These are phyloP conservation scores for Scutellaria minor DNA, from an alignment of 257 asterid species.

Conservation along the genomic window DNA sequence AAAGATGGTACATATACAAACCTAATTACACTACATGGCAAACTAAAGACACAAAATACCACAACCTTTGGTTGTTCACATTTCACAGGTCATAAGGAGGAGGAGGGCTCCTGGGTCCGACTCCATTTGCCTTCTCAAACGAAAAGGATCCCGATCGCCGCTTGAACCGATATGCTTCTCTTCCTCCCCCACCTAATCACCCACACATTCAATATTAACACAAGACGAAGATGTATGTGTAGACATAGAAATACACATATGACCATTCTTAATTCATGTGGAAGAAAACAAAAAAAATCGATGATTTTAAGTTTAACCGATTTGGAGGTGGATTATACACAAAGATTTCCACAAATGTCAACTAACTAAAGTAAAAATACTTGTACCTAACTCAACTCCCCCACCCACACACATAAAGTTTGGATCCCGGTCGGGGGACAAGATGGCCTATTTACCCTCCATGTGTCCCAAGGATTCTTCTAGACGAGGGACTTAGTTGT, in stretches of 20 bases:
- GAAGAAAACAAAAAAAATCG: background rate
- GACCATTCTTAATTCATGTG: too few relatives aligned
- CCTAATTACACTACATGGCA: slow-evolving; percentile 19
- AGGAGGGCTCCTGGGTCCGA: slow-evolving; percentile 92
- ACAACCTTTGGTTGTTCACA: slow-evolving; percentile 22
- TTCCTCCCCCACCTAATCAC: slow-evolving; percentile 63
- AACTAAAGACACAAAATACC: too few relatives aligned
- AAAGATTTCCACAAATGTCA: slow-evolving; percentile 39
- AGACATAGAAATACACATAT: too few relatives aligned
- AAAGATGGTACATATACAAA: background rate
- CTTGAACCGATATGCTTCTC: slow-evolving; percentile 77
- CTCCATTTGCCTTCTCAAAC: slow-evolving; percentile 72
- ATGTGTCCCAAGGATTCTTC: slow-evolving; percentile 24
- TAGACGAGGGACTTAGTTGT: background rate
- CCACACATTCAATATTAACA: too few relatives aligned
- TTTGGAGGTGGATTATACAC: background rate
- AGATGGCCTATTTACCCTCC: slow-evolving; percentile 25
- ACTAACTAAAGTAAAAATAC: slow-evolving; percentile 5
- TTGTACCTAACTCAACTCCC: slow-evolving; percentile 31
- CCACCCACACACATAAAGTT: too few relatives aligned
- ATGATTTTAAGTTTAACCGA: background rate
- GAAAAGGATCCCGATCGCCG: slow-evolving; percentile 82
- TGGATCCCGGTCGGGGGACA: too few relatives aligned
- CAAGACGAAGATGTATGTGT: too few relatives aligned
- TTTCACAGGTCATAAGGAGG: slow-evolving; percentile 92